Base-by-base conservation (phyloP, 768 basidiomycete species). In the Tulasnella sp. region DNA sequence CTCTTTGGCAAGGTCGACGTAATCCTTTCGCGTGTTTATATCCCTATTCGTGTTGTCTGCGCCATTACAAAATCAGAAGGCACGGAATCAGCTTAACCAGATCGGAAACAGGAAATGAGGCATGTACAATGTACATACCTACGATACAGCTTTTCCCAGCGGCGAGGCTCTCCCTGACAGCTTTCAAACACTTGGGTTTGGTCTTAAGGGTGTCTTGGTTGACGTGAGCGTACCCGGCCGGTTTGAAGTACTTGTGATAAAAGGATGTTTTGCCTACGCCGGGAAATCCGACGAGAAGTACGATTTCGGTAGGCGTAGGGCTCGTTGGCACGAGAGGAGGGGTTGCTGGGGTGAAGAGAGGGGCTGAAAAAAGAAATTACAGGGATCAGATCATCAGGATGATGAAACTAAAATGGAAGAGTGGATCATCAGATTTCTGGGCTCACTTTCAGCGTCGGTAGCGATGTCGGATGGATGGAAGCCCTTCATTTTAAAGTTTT, bases 1-100 rank as follows among this genome's bases (percentile, higher is more conserved):
- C 55, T 77, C 78, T 67, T 74, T 78, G 21, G 87, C 86, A 11
- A 90, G 61, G 52, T 82, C 77, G 15, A 93, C 64, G 68, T 94
- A 97, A 48, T 75, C 70, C 61, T 80, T 80, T 51, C 94, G 78
- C 26, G 87, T 93, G 23, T 70, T 67, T 5, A 65, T 66, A 65
- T 92, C 80, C 10, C 90, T 81, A 70, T 95, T 95, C n/a, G 94
- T 96, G 68, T 95, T 96, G 68, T 97, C 93, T 92, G 56, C 34
- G 3, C 29, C 45, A 41, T 19, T 60, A 32, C 30, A 19, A 38
- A 11, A 19, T n/a, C 42, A 56, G 24, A 19, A 26, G n/a, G 45
- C 19, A 48, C 45, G 11, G 41, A 11, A 50, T n/a, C n/a, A n/a
- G n/a, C n/a, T n/a, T n/a, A n/a, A 50, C 11, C 56, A 26, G 27